Conservation (phyloP, 441 rosid genomes). For the Arabidopsis hybrid region DNA sequence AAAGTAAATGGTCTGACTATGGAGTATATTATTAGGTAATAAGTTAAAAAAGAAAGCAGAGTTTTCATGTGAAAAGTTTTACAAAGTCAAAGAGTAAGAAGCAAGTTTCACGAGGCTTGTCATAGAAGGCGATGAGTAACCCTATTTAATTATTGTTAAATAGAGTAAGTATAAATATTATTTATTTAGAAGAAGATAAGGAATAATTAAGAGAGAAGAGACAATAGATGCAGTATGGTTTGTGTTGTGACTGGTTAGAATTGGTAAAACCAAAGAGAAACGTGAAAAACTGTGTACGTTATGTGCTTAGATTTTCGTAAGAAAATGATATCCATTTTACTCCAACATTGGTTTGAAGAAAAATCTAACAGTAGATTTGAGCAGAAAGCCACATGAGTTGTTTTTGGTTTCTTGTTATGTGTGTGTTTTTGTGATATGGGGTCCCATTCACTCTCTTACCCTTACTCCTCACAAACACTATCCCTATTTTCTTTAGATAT, state of each 20-base stretch:
- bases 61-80: neutral
- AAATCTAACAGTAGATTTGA: slow-evolving; percentile 44
- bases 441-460: slow-evolving; percentile 35
- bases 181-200: neutral
- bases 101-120: slow-evolving; percentile 25
- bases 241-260: slow-evolving; percentile 27
- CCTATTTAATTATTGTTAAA: slow-evolving; percentile 10
- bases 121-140: slow-evolving; percentile 5
- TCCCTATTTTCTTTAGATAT: neutral
- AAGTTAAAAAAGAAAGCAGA: neutral
- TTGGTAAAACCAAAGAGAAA: slow-evolving; percentile 35
- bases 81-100: slow-evolving; percentile 24
- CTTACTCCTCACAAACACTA: neutral
- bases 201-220: slow-evolving; percentile 3
- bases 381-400: slow-evolving; percentile 47
- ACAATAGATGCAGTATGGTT: slow-evolving; percentile 36
- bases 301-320: slow-evolving; percentile 19
- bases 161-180: neutral
- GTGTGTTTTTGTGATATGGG: slow-evolving; percentile 34
- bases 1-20: neutral
- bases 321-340: slow-evolving; percentile 24
- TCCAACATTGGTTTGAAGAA: slow-evolving; percentile 33
- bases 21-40: neutral
- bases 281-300: slow-evolving; percentile 17
- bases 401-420: slow-evolving; percentile 42